A percentile compares a stretch with the other conserved stretches of the same genome.
phyloP scores from a whole-genome alignment of 441 rosid species.

The Gossypium gossypioides region DNA sequence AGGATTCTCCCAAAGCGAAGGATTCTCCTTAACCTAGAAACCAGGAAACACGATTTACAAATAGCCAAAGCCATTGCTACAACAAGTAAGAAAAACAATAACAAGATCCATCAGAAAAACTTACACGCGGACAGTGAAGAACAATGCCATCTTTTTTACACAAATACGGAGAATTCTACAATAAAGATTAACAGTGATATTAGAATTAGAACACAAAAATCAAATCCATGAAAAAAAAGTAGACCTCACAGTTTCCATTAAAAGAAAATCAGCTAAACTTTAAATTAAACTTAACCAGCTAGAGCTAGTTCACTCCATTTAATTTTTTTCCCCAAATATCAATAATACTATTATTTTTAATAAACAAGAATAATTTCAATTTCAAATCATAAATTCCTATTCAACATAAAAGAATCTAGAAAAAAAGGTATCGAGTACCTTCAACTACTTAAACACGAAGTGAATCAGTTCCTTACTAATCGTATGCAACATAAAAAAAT shows the following conservation, averaged over 20 bases:
- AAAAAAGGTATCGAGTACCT: background rate
- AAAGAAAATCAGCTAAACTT: background rate
- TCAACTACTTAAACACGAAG: background rate
- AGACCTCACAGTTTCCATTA: background rate
- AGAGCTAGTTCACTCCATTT: background rate
- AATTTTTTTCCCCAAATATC: background rate
- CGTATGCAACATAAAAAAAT: conserved; percentile 11
- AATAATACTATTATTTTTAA: background rate
- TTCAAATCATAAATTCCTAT: background rate
- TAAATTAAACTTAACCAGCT: background rate
- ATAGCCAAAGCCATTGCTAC: background rate
- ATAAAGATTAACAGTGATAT: conserved; percentile 3
- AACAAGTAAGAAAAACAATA: background rate
- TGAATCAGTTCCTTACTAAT: conserved; percentile 36
- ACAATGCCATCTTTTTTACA: conserved; percentile 94
- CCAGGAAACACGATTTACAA: conserved; percentile 6
- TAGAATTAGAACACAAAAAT: conserved; percentile 14
- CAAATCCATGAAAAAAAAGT: background rate
- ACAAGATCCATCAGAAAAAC: conserved; percentile 23
- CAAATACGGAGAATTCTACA: conserved; percentile 73
- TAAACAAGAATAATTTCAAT: background rate
- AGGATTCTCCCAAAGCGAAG: conserved; percentile 98
- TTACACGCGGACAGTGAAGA: conserved; percentile 82
- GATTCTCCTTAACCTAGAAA: conserved; percentile 70
- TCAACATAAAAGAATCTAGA: too few relatives aligned